Evolutionary conservation across 2,329 filamentous ascomycete genomes (phyloP).

Genomic region (Fusarium continuum): DNA sequence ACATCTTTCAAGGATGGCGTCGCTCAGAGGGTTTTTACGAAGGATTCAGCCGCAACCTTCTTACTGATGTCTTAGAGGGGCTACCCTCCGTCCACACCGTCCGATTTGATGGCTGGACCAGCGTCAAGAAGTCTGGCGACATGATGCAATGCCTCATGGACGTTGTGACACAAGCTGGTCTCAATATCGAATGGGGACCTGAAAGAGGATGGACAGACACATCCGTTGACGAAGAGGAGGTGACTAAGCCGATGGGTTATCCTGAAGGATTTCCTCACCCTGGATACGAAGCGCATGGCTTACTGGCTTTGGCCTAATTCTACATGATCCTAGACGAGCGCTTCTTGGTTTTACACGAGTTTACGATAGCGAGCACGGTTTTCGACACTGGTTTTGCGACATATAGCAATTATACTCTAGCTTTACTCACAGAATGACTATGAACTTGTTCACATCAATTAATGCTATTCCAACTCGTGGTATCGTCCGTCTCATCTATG

Average conservation of each 20-base stretch:
- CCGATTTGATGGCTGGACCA: constrained; percentile 75
- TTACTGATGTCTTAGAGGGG: constrained; percentile 64
- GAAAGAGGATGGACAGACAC: constrained; percentile 71
- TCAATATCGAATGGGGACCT: constrained; percentile 72
- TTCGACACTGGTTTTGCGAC: constrained; percentile 8
- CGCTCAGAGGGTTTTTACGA: constrained; percentile 75
- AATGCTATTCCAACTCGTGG: constrained; percentile 22
- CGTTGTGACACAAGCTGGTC: constrained; percentile 57
- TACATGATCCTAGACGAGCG: background rate
- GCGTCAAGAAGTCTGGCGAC: constrained; percentile 70
- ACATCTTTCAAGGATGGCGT: constrained; percentile 73
- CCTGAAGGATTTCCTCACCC: constrained; percentile 23
- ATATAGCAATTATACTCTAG: constrained; percentile 25
- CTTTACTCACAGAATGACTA: constrained; percentile 14
- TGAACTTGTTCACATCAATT: background rate
- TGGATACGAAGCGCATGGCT: constrained; percentile 15
- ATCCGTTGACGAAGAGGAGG: constrained; percentile 41
- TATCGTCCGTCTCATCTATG: constrained; percentile 27
- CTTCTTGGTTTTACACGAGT: constrained; percentile 22
- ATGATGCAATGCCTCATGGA: constrained; percentile 71
- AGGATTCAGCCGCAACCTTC: constrained; percentile 66
- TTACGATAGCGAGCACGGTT: constrained; percentile 25
- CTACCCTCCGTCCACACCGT: constrained; percentile 66
- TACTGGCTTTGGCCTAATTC: constrained; percentile 23
- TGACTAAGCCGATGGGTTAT: background rate